phyloP scores from a whole-genome alignment of 208 protist species.

The Acanthamoeba triangularis region DNA sequence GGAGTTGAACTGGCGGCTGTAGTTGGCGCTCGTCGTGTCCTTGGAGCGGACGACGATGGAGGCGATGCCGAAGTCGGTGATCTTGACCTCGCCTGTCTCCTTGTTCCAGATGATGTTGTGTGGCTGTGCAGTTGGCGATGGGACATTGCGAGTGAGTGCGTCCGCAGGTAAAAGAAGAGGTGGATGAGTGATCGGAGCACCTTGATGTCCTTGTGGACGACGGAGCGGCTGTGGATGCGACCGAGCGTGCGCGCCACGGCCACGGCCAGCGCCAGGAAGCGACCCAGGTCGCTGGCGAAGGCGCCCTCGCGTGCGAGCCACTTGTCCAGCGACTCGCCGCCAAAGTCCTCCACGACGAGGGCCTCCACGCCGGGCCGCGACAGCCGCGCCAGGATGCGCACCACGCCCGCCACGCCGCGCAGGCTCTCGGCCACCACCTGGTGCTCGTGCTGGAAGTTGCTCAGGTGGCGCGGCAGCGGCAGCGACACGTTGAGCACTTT shows the following conservation, averaged over 20 bases:
- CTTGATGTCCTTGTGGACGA: slow-evolving; percentile 76
- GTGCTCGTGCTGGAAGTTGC: slow-evolving; percentile 67
- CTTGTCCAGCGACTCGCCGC: slow-evolving; percentile 46
- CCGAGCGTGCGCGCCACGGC: background rate
- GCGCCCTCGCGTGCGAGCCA: slow-evolving; percentile 33
- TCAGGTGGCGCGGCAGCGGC: slow-evolving; percentile 43
- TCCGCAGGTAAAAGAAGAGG: too few species aligned
- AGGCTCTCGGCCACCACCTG: background rate
- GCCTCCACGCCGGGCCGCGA: slow-evolving; percentile 24
- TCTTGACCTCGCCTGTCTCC: slow-evolving; percentile 19
- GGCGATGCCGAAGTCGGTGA: slow-evolving; percentile 45
- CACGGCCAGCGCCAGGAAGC: background rate
- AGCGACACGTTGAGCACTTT: slow-evolving; percentile 68
- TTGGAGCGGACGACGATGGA: slow-evolving; percentile 31
- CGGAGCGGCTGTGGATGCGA: background rate
- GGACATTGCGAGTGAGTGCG: too few species aligned
- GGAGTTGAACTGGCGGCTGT: background rate
- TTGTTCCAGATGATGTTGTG: slow-evolving; percentile 59
- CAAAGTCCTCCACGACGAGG: slow-evolving; percentile 66
- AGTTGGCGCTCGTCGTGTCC: slow-evolving; percentile 1
- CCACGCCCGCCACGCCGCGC: background rate
- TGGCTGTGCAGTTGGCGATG: background rate
- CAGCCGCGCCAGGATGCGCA: background rate
- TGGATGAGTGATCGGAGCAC: background rate
- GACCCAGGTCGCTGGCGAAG: background rate